Conservation (phyloP, 768 basidiomycete genomes). For the Podaxis sp. region DNA sequence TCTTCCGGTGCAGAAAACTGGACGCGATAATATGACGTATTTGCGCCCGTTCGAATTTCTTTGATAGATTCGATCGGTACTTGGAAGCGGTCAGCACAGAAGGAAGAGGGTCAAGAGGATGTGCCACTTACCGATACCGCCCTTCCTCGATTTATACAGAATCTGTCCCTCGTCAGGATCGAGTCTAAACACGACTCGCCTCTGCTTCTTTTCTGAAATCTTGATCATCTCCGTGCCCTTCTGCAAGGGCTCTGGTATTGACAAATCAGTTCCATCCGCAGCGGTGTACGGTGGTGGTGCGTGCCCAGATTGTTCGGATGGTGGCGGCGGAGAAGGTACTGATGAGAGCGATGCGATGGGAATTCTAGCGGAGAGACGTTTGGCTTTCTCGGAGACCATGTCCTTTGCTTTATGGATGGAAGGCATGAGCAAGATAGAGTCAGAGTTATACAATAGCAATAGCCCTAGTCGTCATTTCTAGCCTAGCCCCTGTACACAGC, state of each 20-base stretch:
- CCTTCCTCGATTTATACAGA: constrained; percentile 66
- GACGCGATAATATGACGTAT: constrained; percentile 69
- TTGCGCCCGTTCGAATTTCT: constrained; percentile 75
- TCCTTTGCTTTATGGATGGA: constrained; percentile 7
- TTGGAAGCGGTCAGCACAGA: constrained; percentile 27
- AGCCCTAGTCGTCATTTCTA: background rate
- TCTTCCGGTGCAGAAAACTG: constrained; percentile 65
- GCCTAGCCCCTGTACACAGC: background rate
- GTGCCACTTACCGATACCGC: constrained; percentile 50
- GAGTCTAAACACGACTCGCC: constrained; percentile 63
- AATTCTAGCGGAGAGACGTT: constrained; percentile 7
- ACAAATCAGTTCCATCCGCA: constrained; percentile 11
- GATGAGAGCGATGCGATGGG: background rate
- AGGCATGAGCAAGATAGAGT: background rate
- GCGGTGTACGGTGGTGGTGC: background rate
- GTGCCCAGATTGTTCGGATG: background rate
- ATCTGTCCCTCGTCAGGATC: constrained; percentile 79
- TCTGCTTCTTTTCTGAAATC: constrained; percentile 72
- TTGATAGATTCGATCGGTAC: constrained; percentile 87
- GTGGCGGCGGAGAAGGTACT: background rate
- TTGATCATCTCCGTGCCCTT: constrained; percentile 76
- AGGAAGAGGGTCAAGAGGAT: background rate
- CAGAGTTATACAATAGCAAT: background rate
- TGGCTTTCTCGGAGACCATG: background rate
- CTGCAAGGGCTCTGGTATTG: constrained; percentile 50